Percentiles rank a stretch among this genome's conserved stretches.
Conservation (phyloP, 139 green algal species). For the Medakamo hakoo region DNA sequence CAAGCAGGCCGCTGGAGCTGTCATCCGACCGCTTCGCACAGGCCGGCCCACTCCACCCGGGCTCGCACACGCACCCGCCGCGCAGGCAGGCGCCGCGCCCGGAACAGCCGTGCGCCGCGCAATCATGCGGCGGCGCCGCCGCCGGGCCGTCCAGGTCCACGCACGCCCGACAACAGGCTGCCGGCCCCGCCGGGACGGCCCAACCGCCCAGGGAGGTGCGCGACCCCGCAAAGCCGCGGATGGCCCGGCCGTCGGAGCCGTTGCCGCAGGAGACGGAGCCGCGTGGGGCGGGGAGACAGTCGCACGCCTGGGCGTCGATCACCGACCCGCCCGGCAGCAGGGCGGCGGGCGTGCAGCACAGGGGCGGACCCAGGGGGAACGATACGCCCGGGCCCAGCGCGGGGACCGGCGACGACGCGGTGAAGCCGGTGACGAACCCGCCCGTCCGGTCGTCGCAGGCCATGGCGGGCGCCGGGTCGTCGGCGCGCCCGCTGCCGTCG, state of each 20-base stretch:
- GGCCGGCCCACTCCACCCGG: background rate
- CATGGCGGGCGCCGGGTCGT: background rate
- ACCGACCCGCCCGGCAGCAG: background rate
- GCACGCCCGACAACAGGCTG: background rate
- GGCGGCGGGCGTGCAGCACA: background rate
- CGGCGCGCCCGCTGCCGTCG: background rate
- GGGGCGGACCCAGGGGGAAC: background rate
- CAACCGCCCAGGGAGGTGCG: too few species aligned
- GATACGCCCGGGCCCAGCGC: background rate
- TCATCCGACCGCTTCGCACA: background rate
- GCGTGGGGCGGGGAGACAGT: background rate
- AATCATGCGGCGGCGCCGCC: too few species aligned
- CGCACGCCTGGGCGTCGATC: background rate
- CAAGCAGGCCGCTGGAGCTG: background rate
- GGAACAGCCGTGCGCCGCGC: background rate
- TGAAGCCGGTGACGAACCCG: background rate
- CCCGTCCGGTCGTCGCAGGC: background rate
- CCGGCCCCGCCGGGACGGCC: background rate
- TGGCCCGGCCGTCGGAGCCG: background rate
- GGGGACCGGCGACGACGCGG: background rate
- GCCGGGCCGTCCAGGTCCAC: too few species aligned
- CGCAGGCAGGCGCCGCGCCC: background rate
- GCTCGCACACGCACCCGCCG: background rate
- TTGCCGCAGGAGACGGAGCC: background rate
- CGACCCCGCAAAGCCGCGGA: background rate